Percentiles rank a stretch among this genome's conserved stretches.
Conservation (phyloP, 2,329 filamentous ascomycete species). For the Fusarium sp. region DNA sequence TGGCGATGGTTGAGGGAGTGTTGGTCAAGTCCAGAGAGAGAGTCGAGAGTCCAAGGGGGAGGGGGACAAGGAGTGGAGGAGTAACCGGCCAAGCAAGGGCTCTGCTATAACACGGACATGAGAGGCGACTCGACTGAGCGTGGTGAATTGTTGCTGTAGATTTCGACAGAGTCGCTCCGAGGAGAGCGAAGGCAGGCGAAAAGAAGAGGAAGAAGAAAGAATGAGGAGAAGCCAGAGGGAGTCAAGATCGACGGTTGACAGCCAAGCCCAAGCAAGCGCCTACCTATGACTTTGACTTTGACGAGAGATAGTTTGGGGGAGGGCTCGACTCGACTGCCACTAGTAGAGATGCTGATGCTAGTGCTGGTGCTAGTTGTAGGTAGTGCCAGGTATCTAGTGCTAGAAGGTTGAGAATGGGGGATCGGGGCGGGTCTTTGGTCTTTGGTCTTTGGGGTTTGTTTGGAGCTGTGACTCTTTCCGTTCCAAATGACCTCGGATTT, state of each 20-base stretch:
- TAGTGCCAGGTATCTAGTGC: slow-evolving; percentile 5
- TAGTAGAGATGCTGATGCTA: slow-evolving; percentile 2
- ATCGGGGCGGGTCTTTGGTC: slow-evolving; percentile 35
- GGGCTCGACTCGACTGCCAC: neutral
- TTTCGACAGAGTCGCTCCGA: slow-evolving; percentile 31
- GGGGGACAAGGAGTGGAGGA: slow-evolving; percentile 28
- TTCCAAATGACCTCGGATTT: neutral
- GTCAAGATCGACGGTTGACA: slow-evolving; percentile 38
- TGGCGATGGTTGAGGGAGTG: slow-evolving; percentile 28
- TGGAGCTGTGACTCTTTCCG: slow-evolving; percentile 29
- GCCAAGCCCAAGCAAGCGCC: slow-evolving; percentile 25
- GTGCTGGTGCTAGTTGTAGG: slow-evolving; percentile 4
- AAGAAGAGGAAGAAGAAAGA: slow-evolving; percentile 1
- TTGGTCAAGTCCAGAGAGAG: slow-evolving; percentile 23
- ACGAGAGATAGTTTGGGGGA: neutral
- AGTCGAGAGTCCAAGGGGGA: slow-evolving; percentile 20
- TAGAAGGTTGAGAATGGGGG: slow-evolving; percentile 17
- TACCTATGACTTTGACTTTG: neutral
- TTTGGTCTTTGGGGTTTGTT: slow-evolving; percentile 9
- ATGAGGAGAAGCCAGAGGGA: slow-evolving; percentile 23
- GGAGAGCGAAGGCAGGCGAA: slow-evolving; percentile 30
- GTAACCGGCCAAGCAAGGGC: slow-evolving; percentile 35
- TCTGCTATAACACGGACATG: slow-evolving; percentile 52
- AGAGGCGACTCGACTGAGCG: slow-evolving; percentile 28
- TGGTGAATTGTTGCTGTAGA: neutral